Conservation (phyloP, 2,329 filamentous ascomycete genomes). For the Fusarium sambucinum region DNA sequence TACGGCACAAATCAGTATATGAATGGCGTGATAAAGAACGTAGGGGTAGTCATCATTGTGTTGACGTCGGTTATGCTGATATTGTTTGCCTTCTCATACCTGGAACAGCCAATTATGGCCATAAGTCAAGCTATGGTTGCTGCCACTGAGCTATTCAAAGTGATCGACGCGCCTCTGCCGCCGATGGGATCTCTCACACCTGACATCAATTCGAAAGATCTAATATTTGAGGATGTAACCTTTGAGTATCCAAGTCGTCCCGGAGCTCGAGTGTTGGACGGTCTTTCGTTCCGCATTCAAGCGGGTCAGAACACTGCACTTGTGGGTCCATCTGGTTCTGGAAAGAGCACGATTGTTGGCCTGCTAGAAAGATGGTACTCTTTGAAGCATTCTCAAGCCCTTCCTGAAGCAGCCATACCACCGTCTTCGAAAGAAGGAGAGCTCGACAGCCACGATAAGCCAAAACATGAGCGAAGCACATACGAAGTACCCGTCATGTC, state of each 20-base stretch:
- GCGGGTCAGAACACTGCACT: slow-evolving; percentile 74
- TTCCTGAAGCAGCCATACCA: slow-evolving; percentile 9
- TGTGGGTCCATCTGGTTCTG: slow-evolving; percentile 75
- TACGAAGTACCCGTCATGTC: neutral
- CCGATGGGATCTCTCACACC: slow-evolving; percentile 39
- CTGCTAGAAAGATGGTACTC: slow-evolving; percentile 75
- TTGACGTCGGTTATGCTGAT: slow-evolving; percentile 55
- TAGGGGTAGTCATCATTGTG: slow-evolving; percentile 54
- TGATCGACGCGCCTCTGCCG: slow-evolving; percentile 44
- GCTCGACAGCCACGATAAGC: neutral
- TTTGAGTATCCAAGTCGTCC: slow-evolving; percentile 39
- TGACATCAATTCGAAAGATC: slow-evolving; percentile 49
- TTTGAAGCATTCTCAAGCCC: slow-evolving; percentile 7
- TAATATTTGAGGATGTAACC: slow-evolving; percentile 59
- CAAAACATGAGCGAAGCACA: slow-evolving; percentile 34
- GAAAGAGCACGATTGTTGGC: slow-evolving; percentile 76
- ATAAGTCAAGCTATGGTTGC: slow-evolving; percentile 47
- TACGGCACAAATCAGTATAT: slow-evolving; percentile 55
- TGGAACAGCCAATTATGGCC: slow-evolving; percentile 56
- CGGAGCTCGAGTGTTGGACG: slow-evolving; percentile 51
- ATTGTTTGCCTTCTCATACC: slow-evolving; percentile 50
- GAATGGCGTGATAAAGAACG: slow-evolving; percentile 49
- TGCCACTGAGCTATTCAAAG: slow-evolving; percentile 44
- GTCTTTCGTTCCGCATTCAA: slow-evolving; percentile 65
- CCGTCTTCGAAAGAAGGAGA: neutral